A percentile compares a stretch with the other conserved stretches of the same genome.
phyloP scores from a whole-genome alignment of 148 eudicot species.

The Chenopodium album region DNA sequence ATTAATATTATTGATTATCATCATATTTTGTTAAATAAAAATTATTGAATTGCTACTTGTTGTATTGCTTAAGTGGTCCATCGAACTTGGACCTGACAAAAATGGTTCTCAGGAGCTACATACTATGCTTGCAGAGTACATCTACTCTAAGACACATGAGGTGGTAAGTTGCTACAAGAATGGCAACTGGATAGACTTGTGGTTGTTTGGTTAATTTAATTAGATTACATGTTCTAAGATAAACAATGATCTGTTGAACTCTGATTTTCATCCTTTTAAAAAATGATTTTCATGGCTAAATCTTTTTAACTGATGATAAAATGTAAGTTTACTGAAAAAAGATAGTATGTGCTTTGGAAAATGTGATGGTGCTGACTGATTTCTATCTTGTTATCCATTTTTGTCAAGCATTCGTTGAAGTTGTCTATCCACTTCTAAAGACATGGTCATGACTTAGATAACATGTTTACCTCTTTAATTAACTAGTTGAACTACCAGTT shows the following conservation, averaged over 20 bases:
- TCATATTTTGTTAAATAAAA: too few relatives aligned
- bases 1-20: too few relatives aligned
- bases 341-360: neutral
- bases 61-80: constrained; percentile 69
- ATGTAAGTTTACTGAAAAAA: too few relatives aligned
- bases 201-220: neutral
- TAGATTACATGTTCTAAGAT: neutral
- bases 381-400: neutral
- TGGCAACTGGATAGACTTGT: neutral
- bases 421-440: neutral
- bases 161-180: constrained; percentile 46
- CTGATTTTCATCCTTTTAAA: too few relatives aligned
- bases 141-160: constrained; percentile 88
- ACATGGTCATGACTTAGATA: neutral
- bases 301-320: neutral
- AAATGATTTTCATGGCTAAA: neutral
- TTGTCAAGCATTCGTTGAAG: neutral
- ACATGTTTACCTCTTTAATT: too few relatives aligned
- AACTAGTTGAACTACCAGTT: too few relatives aligned
- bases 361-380: neutral
- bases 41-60: neutral
- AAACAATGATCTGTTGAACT: neutral
- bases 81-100: constrained; percentile 71
- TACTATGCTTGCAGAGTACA: constrained; percentile 68
- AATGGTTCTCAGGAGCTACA: constrained; percentile 79